Percentiles rank a stretch among this genome's conserved stretches.
Evolutionary conservation across 371 early-diverging fungal genomes (phyloP).

Genomic region (Mucor ambiguus): DNA sequence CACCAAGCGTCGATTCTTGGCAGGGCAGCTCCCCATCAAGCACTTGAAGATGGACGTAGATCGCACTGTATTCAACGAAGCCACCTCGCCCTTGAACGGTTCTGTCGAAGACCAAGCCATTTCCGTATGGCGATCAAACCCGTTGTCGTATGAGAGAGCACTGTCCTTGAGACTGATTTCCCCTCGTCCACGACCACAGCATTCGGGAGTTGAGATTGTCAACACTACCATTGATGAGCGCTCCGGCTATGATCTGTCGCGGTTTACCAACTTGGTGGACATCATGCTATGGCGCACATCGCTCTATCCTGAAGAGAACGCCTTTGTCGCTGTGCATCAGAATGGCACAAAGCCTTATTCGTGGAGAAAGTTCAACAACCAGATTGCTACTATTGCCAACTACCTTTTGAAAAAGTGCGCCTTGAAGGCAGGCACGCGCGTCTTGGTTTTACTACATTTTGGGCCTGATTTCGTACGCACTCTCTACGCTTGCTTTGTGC

Average conservation of each 20-base stretch:
- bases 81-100: conserved; percentile 28
- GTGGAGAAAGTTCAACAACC: conserved; percentile 72
- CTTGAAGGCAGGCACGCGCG: conserved; percentile 61
- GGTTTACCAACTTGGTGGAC: conserved; percentile 69
- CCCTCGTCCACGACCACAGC: conserved; percentile 63
- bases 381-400: conserved; percentile 69
- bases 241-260: conserved; percentile 67
- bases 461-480: conserved; percentile 75
- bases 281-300: conserved; percentile 73
- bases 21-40: conserved; percentile 54
- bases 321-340: conserved; percentile 59
- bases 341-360: conserved; percentile 58
- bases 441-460: conserved; percentile 69
- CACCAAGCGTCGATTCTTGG: conserved; percentile 67
- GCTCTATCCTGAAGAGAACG: conserved; percentile 67
- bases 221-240: conserved; percentile 67
- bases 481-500: conserved; percentile 79
- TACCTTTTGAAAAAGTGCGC: conserved; percentile 58
- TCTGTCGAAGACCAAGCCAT: conserved; percentile 20
- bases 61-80: conserved; percentile 56
- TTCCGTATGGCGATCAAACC: conserved; percentile 48
- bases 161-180: conserved; percentile 29
- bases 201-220: conserved; percentile 73
- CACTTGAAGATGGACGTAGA: conserved; percentile 58
- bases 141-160: conserved; percentile 38